Conservation (phyloP, 352 stramenopile genomes). For the Pythium aristosporum region DNA sequence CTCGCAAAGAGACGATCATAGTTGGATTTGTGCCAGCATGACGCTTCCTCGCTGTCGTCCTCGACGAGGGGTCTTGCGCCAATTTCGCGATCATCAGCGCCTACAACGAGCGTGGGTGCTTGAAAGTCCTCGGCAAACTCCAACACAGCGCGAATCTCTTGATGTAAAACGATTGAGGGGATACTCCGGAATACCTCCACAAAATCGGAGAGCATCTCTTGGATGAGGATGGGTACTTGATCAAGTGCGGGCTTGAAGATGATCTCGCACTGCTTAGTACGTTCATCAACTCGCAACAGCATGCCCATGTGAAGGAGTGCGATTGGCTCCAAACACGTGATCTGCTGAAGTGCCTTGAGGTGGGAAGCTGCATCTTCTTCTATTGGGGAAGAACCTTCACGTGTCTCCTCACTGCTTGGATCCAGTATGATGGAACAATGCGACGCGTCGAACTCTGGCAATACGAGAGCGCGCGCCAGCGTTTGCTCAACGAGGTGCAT, state of each 20-base stretch:
- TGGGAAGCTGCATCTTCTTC: neutral
- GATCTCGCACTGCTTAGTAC: slow-evolving; percentile 24
- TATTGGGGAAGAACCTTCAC: neutral
- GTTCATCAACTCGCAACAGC: slow-evolving; percentile 11
- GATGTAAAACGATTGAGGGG: slow-evolving; percentile 34
- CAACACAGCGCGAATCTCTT: slow-evolving; percentile 43
- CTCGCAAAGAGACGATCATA: slow-evolving; percentile 35
- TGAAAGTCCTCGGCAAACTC: slow-evolving; percentile 53
- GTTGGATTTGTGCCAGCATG: slow-evolving; percentile 24
- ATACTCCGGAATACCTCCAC: slow-evolving; percentile 42
- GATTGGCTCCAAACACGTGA: slow-evolving; percentile 20
- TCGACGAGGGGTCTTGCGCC: neutral
- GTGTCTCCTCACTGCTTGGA: neutral
- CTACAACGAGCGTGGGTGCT: slow-evolving; percentile 23
- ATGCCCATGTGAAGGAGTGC: slow-evolving; percentile 25
- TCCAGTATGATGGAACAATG: slow-evolving; percentile 7
- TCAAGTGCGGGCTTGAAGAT: slow-evolving; percentile 37
- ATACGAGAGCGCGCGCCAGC: slow-evolving; percentile 14
- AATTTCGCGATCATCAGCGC: neutral
- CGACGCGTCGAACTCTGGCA: slow-evolving; percentile 23
- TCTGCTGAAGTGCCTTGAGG: slow-evolving; percentile 12
- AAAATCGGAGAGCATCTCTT: slow-evolving; percentile 35
- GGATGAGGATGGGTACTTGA: slow-evolving; percentile 28
- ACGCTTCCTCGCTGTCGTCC: slow-evolving; percentile 10
- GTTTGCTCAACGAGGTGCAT: slow-evolving; percentile 19